Evolutionary conservation across 2,329 filamentous ascomycete genomes (phyloP).

Genomic region (Pezicula radicicola): DNA sequence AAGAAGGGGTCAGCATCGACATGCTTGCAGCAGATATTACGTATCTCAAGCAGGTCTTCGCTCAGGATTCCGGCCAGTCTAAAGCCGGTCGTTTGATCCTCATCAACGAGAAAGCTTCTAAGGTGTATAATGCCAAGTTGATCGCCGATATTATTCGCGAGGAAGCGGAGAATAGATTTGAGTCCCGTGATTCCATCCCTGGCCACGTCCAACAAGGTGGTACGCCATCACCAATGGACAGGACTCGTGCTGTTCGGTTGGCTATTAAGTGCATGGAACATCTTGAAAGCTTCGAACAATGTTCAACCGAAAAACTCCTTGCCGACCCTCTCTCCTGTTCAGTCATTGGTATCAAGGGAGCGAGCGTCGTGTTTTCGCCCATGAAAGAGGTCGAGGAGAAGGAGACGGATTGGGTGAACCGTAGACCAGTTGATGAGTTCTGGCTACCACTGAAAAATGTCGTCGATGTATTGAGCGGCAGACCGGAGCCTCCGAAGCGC

Average conservation of each 20-base stretch:
- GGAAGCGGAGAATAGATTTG: constrained; percentile 88
- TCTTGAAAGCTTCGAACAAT: constrained; percentile 72
- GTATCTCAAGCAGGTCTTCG: constrained; percentile 82
- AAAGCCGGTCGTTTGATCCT: constrained; percentile 91
- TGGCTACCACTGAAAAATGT: constrained; percentile 79
- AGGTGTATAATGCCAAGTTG: constrained; percentile 86
- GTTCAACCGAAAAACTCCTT: constrained; percentile 64
- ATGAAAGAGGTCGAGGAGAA: constrained; percentile 78
- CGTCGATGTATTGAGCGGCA: constrained; percentile 80
- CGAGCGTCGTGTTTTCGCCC: constrained; percentile 80
- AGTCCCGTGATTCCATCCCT: constrained; percentile 86
- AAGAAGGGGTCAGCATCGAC: constrained; percentile 90
- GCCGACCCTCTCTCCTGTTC: constrained; percentile 69
- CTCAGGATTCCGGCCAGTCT: constrained; percentile 80
- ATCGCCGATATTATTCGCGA: constrained; percentile 95
- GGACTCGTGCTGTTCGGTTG: constrained; percentile 85
- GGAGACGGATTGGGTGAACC: constrained; percentile 90
- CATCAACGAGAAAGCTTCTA: constrained; percentile 92
- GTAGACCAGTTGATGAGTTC: constrained; percentile 79
- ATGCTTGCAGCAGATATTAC: constrained; percentile 91
- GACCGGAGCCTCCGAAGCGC: constrained; percentile 47
- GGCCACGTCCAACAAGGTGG: constrained; percentile 95
- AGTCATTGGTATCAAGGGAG: constrained; percentile 91
- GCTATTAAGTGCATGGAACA: constrained; percentile 94
- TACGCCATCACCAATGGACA: constrained; percentile 92